Conservation (phyloP, 352 stramenopile species). For the Globisporangium heterothallicum region DNA sequence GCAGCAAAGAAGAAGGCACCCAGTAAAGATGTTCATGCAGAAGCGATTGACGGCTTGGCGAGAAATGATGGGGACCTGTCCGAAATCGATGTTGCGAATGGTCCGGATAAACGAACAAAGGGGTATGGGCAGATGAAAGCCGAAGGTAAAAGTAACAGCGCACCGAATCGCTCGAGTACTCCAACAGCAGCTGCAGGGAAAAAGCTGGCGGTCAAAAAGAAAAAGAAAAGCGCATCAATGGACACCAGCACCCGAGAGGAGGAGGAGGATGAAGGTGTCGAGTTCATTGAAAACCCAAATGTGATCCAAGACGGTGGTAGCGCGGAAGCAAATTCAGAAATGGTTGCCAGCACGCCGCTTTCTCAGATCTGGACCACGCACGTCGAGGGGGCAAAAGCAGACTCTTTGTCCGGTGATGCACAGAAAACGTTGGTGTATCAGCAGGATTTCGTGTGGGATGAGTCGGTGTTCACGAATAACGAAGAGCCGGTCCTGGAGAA, state of each 20-base stretch:
- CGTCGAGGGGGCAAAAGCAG: slow-evolving; percentile 9
- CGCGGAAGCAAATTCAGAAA: no score
- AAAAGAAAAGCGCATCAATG: not conserved
- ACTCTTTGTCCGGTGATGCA: not conserved
- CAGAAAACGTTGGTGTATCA: slow-evolving; percentile 35
- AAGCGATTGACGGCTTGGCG: not conserved
- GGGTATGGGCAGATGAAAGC: not conserved
- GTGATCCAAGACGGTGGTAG: not conserved
- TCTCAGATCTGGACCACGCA: slow-evolving; percentile 52
- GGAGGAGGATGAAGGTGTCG: slow-evolving; percentile 15
- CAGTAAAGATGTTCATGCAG: not conserved
- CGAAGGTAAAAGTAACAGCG: not conserved
- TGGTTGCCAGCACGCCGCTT: slow-evolving; percentile 26
- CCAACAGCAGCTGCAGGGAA: not conserved
- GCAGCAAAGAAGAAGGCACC: not conserved
- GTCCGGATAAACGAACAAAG: slow-evolving; percentile 7
- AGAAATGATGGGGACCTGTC: not conserved
- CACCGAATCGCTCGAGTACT: not conserved
- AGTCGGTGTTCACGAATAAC: slow-evolving; percentile 48
- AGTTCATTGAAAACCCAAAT: slow-evolving; percentile 10
- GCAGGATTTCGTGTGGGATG: slow-evolving; percentile 71
- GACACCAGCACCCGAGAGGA: not conserved
- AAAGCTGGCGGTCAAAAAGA: not conserved
- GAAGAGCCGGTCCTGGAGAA: not conserved
- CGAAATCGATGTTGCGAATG: slow-evolving; percentile 3